A percentile compares a stretch with the other conserved stretches of the same genome.
phyloP scores from a whole-genome alignment of 306 rosid genomes.

The Cicer bijugum region DNA sequence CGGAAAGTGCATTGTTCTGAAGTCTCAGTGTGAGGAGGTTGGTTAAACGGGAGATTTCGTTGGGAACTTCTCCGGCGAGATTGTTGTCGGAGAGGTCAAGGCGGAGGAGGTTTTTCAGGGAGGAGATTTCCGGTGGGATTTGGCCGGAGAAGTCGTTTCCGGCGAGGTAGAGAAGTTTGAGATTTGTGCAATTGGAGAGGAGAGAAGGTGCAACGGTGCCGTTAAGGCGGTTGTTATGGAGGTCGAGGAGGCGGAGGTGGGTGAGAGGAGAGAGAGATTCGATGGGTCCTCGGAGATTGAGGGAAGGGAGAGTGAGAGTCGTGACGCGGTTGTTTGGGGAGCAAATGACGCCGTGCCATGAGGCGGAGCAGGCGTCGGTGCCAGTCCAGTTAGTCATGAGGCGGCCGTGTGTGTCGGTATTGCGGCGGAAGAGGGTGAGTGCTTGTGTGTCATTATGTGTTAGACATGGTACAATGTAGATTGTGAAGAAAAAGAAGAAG shows the following conservation, averaged over 20 bases:
- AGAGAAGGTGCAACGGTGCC: conserved; percentile 62
- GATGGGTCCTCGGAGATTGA: conserved; percentile 81
- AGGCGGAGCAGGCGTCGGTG: conserved; percentile 63
- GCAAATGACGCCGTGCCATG: conserved; percentile 80
- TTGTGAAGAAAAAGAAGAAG: background rate
- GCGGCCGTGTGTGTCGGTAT: conserved; percentile 75
- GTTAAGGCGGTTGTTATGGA: conserved; percentile 79
- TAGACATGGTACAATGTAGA: conserved; percentile 11
- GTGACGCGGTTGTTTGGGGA: conserved; percentile 59
- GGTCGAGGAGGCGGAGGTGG: conserved; percentile 86
- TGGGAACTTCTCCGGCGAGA: conserved; percentile 63
- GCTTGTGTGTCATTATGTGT: conserved; percentile 65
- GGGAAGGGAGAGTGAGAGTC: conserved; percentile 69
- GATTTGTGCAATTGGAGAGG: conserved; percentile 71
- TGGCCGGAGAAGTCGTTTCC: conserved; percentile 87
- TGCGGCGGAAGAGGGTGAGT: conserved; percentile 67
- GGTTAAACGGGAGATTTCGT: conserved; percentile 50
- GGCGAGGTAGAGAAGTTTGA: conserved; percentile 79
- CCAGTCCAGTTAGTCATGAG: conserved; percentile 85
- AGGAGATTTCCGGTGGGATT: conserved; percentile 60
- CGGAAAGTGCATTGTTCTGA: conserved; percentile 76
- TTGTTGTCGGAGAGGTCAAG: conserved; percentile 93
- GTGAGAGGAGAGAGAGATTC: conserved; percentile 61
- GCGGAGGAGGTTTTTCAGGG: conserved; percentile 60
- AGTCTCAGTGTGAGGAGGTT: conserved; percentile 74